phyloP scores from a whole-genome alignment of 1,139 yeast species.

The Pichia sp. region DNA sequence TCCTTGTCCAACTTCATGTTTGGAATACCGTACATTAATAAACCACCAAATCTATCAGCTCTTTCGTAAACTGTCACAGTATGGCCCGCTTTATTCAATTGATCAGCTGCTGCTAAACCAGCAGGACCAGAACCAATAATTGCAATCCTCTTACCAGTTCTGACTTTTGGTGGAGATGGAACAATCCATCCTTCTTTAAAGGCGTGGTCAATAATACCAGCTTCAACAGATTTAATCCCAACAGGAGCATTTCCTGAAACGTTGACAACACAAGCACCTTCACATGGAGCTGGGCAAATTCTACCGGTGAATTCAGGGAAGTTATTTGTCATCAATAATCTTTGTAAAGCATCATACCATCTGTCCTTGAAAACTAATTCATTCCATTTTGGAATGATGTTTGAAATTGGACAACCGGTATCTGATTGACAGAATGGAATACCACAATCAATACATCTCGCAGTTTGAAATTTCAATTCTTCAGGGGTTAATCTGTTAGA shows the following conservation, averaged over 20 bases:
- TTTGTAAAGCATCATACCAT: conserved; percentile 91
- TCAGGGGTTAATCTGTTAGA: conserved; percentile 74
- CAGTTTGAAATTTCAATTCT: conserved; percentile 85
- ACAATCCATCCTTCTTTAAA: conserved; percentile 95
- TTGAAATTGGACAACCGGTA: conserved; percentile 96
- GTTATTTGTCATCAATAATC: conserved; percentile 91
- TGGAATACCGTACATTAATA: conserved; percentile 98
- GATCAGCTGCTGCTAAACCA: conserved; percentile 92
- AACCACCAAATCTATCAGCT: conserved; percentile 92
- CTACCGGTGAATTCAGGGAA: conserved; percentile 98
- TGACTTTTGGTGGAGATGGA: conserved; percentile 67
- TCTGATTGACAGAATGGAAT: conserved; percentile 98
- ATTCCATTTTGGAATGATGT: conserved; percentile 96
- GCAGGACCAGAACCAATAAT: conserved; percentile 96
- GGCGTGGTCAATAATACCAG: conserved; percentile 93
- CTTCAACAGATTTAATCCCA: conserved; percentile 92
- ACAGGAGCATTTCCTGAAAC: conserved; percentile 86
- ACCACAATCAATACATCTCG: conserved; percentile 99
- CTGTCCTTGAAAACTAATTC: conserved; percentile 92
- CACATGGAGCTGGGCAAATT: conserved; percentile 99
- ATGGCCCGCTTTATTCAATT: conserved; percentile 94
- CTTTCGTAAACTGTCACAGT: conserved; percentile 86
- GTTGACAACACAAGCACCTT: conserved; percentile 95
- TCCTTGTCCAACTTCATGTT: conserved; percentile 96
- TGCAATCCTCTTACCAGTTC: conserved; percentile 84